Evolutionary conservation across 148 eudicot genomes (phyloP).

Genomic region (Limonium bicolor): DNA sequence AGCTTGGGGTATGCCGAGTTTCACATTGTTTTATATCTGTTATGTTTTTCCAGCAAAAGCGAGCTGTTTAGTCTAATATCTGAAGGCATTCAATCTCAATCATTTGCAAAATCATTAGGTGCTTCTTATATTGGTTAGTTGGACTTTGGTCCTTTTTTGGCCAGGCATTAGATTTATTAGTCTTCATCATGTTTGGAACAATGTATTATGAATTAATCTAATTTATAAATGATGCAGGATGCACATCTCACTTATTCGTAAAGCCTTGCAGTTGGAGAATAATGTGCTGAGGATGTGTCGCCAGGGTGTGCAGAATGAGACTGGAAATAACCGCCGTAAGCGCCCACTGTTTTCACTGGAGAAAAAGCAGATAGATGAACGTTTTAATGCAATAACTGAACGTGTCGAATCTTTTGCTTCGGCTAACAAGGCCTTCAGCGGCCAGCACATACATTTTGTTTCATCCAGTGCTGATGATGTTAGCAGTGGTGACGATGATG

Average conservation of each 20-base stretch:
- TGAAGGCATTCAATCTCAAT: too few relatives aligned
- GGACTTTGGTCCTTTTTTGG: too few relatives aligned
- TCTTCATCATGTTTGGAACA: too few relatives aligned
- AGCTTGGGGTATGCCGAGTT: conserved; percentile 80
- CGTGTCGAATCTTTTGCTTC: conserved; percentile 54
- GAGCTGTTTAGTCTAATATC: too few relatives aligned
- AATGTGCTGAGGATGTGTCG: conserved; percentile 19
- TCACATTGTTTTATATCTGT: too few relatives aligned
- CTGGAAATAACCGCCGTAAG: conserved; percentile 17
- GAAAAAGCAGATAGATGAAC: conserved; percentile 64
- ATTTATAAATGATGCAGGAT: too few relatives aligned
- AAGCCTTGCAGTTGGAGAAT: conserved; percentile 30
- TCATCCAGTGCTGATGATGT: conserved; percentile 60
- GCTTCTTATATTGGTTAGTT: too few relatives aligned
- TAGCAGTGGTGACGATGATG: conserved; percentile 14
- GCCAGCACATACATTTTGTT: conserved; percentile 44
- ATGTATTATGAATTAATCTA: too few relatives aligned
- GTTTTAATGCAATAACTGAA: conserved; percentile 35
- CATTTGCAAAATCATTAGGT: too few relatives aligned
- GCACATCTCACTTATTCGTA: conserved; percentile 32
- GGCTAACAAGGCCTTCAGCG: conserved; percentile 24
- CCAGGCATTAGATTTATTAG: too few relatives aligned
- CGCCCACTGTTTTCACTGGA: conserved; percentile 47
- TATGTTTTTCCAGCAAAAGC: too few relatives aligned
- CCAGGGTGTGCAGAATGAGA: conserved; percentile 11